Base-by-base conservation (phyloP, 192 early-diverging fungal genomes). In the Thoreauomyces humboldtii region DNA sequence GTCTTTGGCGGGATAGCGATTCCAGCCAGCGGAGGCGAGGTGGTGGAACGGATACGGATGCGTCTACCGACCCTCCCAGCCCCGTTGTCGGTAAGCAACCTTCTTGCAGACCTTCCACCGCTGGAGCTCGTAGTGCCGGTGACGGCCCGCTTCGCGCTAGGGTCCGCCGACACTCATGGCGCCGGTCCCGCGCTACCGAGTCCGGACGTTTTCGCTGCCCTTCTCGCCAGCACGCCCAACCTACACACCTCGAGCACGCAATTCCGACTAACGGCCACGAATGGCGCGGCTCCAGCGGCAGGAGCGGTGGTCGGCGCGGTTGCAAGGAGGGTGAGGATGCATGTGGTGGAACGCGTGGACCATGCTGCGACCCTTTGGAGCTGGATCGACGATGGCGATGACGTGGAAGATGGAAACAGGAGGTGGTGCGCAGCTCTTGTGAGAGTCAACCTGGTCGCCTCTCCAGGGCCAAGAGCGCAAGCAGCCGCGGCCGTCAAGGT, bases 381-480 rank as follows among this genome's bases (percentile, higher is more conserved):
- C 5, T 57, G 55, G 55, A 37, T 34, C 3, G 38, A 41, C 17
- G 38, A 9, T 9, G 29, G 25, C 31, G 27, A 4, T 6, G 21
- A 14, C n/a, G 55, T 15, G 3, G 34, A 37, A n/a, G 55, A 36
- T 14, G 25, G 47, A 12, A 36, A 57, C 11, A 15, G 34, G 2
- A 12, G 19, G 29, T 57, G 55, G 55, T 57, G 55, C 19, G 55
- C 55, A 36, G 55, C 55, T 32, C 55, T 57, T 4, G 35, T 57
- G 14, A 14, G 55, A 19, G 55, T 57, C 34, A 41, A 9, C 11
- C n/a, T n/a, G n/a, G n/a, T n/a, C n/a, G n/a, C n/a, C n/a, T n/a
- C n/a, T n/a, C n/a, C n/a, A n/a, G 27, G 24, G 25, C 3, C 19
- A 37, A 36, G 55, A 3, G 34, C 7, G 19, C 29, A 36, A 19